Percentiles rank a stretch among this genome's conserved stretches.
These are phyloP conservation scores for Neurospora discreta DNA, from an alignment of 495 filamentous ascomycete species.

Conservation along the genomic window DNA sequence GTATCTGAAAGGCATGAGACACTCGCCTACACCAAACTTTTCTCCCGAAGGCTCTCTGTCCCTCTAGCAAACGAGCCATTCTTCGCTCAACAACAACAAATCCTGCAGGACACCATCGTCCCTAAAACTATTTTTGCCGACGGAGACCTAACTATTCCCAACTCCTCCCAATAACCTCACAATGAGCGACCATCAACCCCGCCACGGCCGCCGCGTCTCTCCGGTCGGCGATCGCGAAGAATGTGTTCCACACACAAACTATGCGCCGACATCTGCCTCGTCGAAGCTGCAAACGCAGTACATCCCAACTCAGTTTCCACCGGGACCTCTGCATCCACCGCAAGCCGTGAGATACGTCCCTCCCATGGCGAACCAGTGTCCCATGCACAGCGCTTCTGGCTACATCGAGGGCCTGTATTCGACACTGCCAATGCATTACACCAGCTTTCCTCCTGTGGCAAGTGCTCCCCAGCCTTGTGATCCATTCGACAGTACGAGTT, in stretches of 20 bases:
- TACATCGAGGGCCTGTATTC: background rate
- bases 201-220: background rate
- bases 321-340: background rate
- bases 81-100: background rate
- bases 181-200: background rate
- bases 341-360: background rate
- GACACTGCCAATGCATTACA: background rate
- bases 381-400: background rate
- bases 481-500: background rate
- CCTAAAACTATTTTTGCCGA: background rate
- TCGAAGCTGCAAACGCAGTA: background rate
- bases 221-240: background rate
- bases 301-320: background rate
- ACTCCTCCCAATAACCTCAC: background rate
- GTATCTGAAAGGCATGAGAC: background rate
- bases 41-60: background rate
- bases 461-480: background rate
- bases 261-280: background rate
- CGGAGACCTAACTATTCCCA: background rate
- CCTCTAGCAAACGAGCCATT: background rate
- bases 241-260: background rate
- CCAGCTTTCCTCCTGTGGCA: background rate
- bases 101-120: background rate
- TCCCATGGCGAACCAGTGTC: background rate
- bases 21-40: background rate